These are phyloP conservation scores for Puya raimondii DNA, from an alignment of 176 grass and related monocot genomes.

Conservation along the genomic window DNA sequence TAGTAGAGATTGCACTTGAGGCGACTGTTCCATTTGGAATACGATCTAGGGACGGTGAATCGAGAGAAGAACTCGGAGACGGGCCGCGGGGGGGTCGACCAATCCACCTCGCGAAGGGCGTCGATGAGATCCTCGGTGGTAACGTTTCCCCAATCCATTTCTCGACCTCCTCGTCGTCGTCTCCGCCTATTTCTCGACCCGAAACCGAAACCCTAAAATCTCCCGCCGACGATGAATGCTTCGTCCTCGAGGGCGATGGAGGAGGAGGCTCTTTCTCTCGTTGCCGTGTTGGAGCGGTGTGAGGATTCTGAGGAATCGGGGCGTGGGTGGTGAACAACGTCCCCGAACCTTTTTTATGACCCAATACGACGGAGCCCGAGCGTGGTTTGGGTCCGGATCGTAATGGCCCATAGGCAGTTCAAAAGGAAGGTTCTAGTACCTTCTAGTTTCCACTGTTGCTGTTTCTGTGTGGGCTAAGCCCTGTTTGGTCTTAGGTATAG, in stretches of 20 bases:
- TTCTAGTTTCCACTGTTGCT: too few relatives aligned
- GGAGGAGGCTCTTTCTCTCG: background rate
- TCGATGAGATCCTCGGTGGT: slow-evolving; percentile 96
- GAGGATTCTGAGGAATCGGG: background rate
- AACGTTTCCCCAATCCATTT: slow-evolving; percentile 98
- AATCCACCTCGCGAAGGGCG: slow-evolving; percentile 92
- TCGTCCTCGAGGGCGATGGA: background rate
- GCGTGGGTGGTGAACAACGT: too few relatives aligned
- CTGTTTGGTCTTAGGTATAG: too few relatives aligned
- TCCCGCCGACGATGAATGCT: background rate
- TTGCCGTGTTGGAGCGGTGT: background rate
- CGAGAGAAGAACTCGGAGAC: slow-evolving; percentile 96
- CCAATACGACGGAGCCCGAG: too few relatives aligned
- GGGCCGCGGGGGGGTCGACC: slow-evolving; percentile 87
- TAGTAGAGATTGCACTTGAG: slow-evolving; percentile 99
- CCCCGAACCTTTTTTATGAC: too few relatives aligned
- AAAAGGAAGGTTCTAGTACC: too few relatives aligned
- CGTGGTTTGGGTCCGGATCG: too few relatives aligned
- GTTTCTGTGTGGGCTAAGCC: too few relatives aligned
- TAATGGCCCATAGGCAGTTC: too few relatives aligned
- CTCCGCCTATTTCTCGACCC: slow-evolving; percentile 4
- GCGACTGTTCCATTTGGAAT: slow-evolving; percentile 98
- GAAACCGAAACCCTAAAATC: slow-evolving; percentile 15
- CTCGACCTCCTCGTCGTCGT: slow-evolving; percentile 18
- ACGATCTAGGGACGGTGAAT: slow-evolving; percentile 90